Evolutionary conservation across 768 basidiomycete genomes (phyloP), one percentile per base, ranked within the genome.

Genomic region (Suillus lakei): DNA sequence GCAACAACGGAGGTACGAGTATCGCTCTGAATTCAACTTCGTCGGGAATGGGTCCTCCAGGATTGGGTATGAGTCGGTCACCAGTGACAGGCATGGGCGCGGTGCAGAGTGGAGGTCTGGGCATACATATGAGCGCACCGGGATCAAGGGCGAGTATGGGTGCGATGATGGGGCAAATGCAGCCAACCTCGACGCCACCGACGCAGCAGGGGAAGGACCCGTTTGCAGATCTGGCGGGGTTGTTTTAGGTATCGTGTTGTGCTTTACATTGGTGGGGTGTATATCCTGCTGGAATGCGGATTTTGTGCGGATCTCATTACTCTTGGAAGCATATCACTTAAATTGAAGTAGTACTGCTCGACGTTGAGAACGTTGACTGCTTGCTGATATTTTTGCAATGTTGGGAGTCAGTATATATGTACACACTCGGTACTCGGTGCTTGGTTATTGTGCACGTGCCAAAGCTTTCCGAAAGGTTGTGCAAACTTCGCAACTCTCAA

Each of bases 191-290:
- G 36, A 61, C 64, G 54, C 78, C 67, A 69, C 58, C 39, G 28
- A 59, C 58, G 12, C 58, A 74, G 51, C 83, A 85, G 67, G 81
- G 79, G 64, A 95, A 92, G 74, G 93, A 95, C 76, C 93, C 93
- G 48, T 95, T 95, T 71, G 91, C 92, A 7, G 93, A 95, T 78
- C 81, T 95, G 41, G 92, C 84, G 3, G 89, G 89, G 23, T 77
- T 95, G 62, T 93, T 95, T 74, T 95, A 72, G 72, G 38, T 30
- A 9, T 28, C 16, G 36, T 48, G 21, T 66, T 50, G 32, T 60
- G 28, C 34, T 67, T 48, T 38, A 48, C 9, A 26, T 26, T 13
- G 32, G 28, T 32, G 30, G 15, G 16, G 32, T 7, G 36, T 56
- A 16, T 56, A 56, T 26, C 23, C 21, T 41, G 26, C 26, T 59